Conservation (phyloP, 768 basidiomycete genomes). For the Leccinum fibrillosum region DNA sequence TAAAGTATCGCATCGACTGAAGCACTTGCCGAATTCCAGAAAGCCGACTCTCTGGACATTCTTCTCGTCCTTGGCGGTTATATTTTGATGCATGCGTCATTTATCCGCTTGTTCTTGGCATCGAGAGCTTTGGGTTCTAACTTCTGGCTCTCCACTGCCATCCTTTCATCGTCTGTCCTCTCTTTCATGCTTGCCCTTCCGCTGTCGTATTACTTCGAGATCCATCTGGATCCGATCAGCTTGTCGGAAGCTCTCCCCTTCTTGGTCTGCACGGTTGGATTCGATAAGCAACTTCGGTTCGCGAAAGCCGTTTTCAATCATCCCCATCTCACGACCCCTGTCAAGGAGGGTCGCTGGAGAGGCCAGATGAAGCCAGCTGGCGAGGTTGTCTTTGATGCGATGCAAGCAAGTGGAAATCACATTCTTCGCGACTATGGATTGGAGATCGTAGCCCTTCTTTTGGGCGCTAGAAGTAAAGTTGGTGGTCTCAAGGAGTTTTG, state of each 20-base stretch:
- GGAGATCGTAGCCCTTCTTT: constrained; percentile 83
- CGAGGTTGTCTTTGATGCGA: constrained; percentile 80
- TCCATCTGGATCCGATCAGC: constrained; percentile 89
- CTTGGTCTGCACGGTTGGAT: constrained; percentile 95
- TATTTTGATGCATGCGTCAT: constrained; percentile 92
- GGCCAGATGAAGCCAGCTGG: constrained; percentile 70
- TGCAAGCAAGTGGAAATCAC: constrained; percentile 71
- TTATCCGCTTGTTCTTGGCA: constrained; percentile 85
- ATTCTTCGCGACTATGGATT: constrained; percentile 93
- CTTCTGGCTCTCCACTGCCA: constrained; percentile 67
- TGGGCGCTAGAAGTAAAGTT: constrained; percentile 85
- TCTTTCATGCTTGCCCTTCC: constrained; percentile 85
- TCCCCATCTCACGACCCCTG: constrained; percentile 52
- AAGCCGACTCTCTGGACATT: constrained; percentile 95
- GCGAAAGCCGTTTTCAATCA: constrained; percentile 88
- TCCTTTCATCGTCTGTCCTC: constrained; percentile 76
- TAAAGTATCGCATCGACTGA: neutral
- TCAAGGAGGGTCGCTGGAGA: constrained; percentile 36
- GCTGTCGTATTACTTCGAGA: constrained; percentile 67
- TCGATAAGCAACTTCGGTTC: constrained; percentile 94
- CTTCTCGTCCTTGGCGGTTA: constrained; percentile 92
- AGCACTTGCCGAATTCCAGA: constrained; percentile 40
- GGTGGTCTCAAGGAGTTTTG: constrained; percentile 93
- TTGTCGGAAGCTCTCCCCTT: constrained; percentile 96
- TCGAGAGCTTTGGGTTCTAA: constrained; percentile 81